A percentile compares a stretch with the other conserved stretches of the same genome.
Conservation (phyloP, 2,329 filamentous ascomycete genomes). For the Colletotrichum melonis region DNA sequence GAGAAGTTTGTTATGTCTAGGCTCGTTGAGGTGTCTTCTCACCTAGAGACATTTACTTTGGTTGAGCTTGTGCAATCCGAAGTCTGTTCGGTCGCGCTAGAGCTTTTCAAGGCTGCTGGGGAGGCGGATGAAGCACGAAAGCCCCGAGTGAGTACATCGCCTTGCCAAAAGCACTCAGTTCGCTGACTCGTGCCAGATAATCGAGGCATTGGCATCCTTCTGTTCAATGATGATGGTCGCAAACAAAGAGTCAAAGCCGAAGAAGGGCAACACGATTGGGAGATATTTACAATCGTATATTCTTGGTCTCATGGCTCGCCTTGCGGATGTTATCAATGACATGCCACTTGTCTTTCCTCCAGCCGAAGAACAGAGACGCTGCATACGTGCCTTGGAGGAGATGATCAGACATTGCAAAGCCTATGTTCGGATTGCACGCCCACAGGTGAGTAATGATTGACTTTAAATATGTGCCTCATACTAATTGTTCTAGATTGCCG, state of each 20-base stretch:
- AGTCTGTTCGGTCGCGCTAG: slow-evolving; percentile 79
- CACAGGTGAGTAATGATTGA: slow-evolving; percentile 71
- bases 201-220: slow-evolving; percentile 60
- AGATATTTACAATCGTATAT: slow-evolving; percentile 86
- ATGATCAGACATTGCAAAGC: slow-evolving; percentile 83
- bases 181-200: slow-evolving; percentile 49
- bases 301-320: slow-evolving; percentile 85
- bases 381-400: slow-evolving; percentile 86
- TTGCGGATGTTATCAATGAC: slow-evolving; percentile 84
- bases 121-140: slow-evolving; percentile 71
- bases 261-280: slow-evolving; percentile 69
- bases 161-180: neutral
- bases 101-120: slow-evolving; percentile 83
- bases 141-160: slow-evolving; percentile 61
- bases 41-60: slow-evolving; percentile 75
- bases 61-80: slow-evolving; percentile 78
- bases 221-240: slow-evolving; percentile 52
- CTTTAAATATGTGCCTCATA: slow-evolving; percentile 39
- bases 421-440: slow-evolving; percentile 82
- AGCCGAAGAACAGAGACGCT: slow-evolving; percentile 77
- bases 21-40: slow-evolving; percentile 74
- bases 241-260: slow-evolving; percentile 56
- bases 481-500: slow-evolving; percentile 74
- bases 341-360: slow-evolving; percentile 62
- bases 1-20: slow-evolving; percentile 76